Evolutionary conservation across 805 yeast species (phyloP), one percentile per base, ranked within the genome.

Genomic region (Saccharomycopsis oosterbeekiorum): DNA sequence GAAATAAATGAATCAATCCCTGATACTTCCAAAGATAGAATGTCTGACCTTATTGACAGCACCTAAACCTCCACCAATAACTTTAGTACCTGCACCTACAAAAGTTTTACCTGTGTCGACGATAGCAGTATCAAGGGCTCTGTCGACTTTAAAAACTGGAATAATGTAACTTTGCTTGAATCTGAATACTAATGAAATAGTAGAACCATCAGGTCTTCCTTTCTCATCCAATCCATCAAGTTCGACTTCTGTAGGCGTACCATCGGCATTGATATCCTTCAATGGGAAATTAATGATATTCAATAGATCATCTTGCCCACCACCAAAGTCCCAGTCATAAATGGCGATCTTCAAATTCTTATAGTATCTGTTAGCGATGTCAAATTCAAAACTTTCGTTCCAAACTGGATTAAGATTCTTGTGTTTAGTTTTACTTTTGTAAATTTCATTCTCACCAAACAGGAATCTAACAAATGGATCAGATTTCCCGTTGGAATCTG

Each of bases 261-360:
- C 68, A 59, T 79, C 77, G 3, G 91, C 88, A 65, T 84, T 83
- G 19, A 92, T 75, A 14, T 82, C 81, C 0, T 81, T 71, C 61
- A 93, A 74, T 11, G 81, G 79, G 60, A 91, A 70, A 24, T 69
- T 67, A 10, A 84, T 88, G 39, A 75, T 76, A 61, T 98, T 96
- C 60, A 94, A 78, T 65, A 78, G 76, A 72, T 94, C 99, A 73
- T 94, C 93, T 63, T 81, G 82, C 62, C 85, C 90, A 55, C 89
- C 84, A 66, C 97, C 97, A 65, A 93, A 83, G 73, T 94, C 99
- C 97, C 97, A 93, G 71, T 94, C 99, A 69, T 70, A 79, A 15
- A 88, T 82, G 61, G 78, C 81, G 60, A 89, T 77, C 61, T 75
- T 76, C 58, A 92, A 70, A 2, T 72, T 71, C 11, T 88, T 83